Percentiles rank a stretch among this genome's conserved stretches.
Conservation (phyloP, 129 eudicot genomes). For the Flaveria brownii region DNA sequence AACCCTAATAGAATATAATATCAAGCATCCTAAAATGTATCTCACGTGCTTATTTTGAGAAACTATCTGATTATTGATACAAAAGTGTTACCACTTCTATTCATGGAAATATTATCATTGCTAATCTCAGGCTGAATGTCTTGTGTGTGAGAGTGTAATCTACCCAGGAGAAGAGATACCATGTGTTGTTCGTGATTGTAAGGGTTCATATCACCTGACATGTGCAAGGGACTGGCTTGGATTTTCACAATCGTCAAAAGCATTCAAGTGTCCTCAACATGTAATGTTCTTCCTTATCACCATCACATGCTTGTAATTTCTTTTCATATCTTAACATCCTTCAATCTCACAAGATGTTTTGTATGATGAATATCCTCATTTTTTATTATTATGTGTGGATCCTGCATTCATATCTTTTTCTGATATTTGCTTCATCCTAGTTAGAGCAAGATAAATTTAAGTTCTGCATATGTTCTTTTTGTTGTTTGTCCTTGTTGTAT, state of each 20-base stretch:
- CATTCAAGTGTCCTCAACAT: conserved; percentile 94
- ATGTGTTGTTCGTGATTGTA: conserved; percentile 74
- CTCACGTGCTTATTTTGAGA: not conserved
- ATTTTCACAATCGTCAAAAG: conserved; percentile 41
- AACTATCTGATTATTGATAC: not conserved
- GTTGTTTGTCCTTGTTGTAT: not conserved
- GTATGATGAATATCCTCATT: conserved; percentile 8
- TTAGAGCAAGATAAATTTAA: not conserved
- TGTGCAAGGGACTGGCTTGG: conserved; percentile 60
- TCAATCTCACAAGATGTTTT: conserved; percentile 7
- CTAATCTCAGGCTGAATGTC: conserved; percentile 61
- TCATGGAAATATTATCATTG: not conserved
- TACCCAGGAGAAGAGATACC: conserved; percentile 62
- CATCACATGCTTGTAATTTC: not conserved
- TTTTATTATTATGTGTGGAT: not conserved
- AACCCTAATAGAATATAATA: not conserved
- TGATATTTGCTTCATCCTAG: not conserved
- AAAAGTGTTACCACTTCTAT: not conserved
- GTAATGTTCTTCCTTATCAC: conserved; percentile 40
- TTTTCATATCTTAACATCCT: conserved; percentile 4
- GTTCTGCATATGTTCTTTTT: not conserved
- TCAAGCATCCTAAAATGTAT: not conserved
- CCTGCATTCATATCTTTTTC: not conserved
- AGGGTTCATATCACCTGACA: conserved; percentile 53
- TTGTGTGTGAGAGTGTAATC: conserved; percentile 54